phyloP scores from a whole-genome alignment of 2,329 filamentous ascomycete genomes.

The Achaetomium macrosporum region DNA sequence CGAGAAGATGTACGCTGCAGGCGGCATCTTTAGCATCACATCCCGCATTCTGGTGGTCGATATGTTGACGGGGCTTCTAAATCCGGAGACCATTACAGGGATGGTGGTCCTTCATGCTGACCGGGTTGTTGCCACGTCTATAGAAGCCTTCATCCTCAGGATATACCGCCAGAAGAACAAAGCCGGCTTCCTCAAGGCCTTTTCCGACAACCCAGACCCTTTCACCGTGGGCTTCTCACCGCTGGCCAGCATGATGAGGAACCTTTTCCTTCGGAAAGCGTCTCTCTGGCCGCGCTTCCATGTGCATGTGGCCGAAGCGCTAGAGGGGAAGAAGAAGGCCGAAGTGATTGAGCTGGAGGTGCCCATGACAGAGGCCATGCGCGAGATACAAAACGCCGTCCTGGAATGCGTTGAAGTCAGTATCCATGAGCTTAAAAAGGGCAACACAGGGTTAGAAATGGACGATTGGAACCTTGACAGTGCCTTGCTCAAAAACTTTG shows the following conservation, averaged over 20 bases:
- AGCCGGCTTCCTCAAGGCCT: constrained; percentile 87
- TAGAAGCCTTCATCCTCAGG: constrained; percentile 91
- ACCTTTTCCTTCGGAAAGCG: constrained; percentile 81
- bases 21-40: constrained; percentile 92
- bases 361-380: constrained; percentile 92
- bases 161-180: constrained; percentile 96
- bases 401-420: constrained; percentile 95
- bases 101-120: constrained; percentile 86
- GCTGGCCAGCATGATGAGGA: constrained; percentile 83
- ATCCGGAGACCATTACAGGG: constrained; percentile 80
- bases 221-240: constrained; percentile 86
- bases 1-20: constrained; percentile 85
- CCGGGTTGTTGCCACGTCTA: constrained; percentile 73
- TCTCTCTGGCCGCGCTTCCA: constrained; percentile 94
- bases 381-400: constrained; percentile 85
- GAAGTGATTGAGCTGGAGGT: constrained; percentile 97
- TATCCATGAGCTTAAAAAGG: constrained; percentile 88
- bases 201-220: constrained; percentile 87
- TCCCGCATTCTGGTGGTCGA: constrained; percentile 94
- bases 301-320: constrained; percentile 76
- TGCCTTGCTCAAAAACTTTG: constrained; percentile 87
- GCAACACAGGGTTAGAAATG: constrained; percentile 85
- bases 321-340: constrained; percentile 87
- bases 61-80: constrained; percentile 74
- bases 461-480: constrained; percentile 96